Conservation (phyloP, 2,329 filamentous ascomycete genomes). For the Claviceps sp. region DNA sequence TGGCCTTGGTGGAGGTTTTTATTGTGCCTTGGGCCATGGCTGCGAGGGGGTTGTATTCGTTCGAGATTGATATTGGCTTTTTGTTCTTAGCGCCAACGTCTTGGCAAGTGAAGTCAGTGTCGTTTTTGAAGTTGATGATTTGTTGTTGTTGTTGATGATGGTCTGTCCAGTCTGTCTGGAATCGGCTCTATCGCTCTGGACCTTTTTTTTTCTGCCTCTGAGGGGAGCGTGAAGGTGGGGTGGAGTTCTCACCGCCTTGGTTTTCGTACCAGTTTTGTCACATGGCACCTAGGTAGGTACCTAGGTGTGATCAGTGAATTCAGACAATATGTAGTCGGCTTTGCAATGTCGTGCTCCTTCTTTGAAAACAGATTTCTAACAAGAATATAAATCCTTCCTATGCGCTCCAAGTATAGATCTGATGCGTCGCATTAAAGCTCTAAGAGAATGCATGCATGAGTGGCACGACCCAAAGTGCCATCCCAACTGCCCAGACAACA, state of each 20-base stretch:
- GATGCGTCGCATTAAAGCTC: too few relatives aligned
- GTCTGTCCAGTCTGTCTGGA: background rate
- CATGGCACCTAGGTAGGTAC: too few relatives aligned
- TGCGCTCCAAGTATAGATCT: too few relatives aligned
- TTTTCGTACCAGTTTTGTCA: background rate
- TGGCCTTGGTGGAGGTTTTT: constrained; percentile 31
- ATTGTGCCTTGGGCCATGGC: constrained; percentile 42
- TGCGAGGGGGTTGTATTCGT: background rate
- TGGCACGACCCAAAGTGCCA: background rate
- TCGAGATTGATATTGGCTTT: too few relatives aligned
- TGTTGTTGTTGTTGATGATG: background rate
- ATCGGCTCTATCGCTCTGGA: background rate
- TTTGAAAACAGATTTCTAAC: too few relatives aligned
- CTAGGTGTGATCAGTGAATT: too few relatives aligned
- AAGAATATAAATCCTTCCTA: too few relatives aligned
- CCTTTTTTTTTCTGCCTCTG: background rate
- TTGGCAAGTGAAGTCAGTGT: background rate
- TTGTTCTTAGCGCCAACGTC: background rate
- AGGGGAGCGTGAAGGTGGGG: background rate
- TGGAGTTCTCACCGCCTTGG: background rate
- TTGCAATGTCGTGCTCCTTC: too few relatives aligned
- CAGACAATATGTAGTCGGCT: too few relatives aligned
- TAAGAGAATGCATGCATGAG: background rate
- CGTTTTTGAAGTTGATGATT: background rate
- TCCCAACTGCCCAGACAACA: background rate